Base-by-base conservation (phyloP, 129 eudicot genomes). In the Flaveria sonorensis region DNA sequence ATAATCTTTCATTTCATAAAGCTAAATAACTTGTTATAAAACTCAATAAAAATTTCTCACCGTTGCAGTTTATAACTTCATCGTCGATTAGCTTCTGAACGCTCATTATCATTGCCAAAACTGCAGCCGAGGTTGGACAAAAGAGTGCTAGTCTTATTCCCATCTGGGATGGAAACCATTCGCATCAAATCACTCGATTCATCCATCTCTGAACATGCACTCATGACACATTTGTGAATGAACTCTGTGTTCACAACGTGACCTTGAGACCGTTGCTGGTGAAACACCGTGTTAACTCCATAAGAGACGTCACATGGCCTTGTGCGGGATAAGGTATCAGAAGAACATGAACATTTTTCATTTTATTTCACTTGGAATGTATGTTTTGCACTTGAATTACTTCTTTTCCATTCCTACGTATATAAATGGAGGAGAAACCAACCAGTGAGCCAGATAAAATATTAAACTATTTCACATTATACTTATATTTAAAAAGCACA, bases 261-360 rank as follows among this genome's bases (percentile, higher is more conserved):
- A 85, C 83, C 75, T 67, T 81, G 70, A 81, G 30, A 23, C 86
- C 87, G 20, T 83, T 70, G 16, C 47, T 65, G 14, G 76, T 77
- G 21, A 89, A 69, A 26, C 77, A 11, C 8, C 61, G 83, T 8
- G 83, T 56, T 1, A 83, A 43, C 64, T 89, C 92, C 85, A 89
- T 68, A 18, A 85, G 15, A 39, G 96, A 89, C 21, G 85, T 83
- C n/a, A 89, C 92, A 74, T 89, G 92, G 40, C 96, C 96, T 82
- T 89, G 96, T 57, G 87, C 88, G 15, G 92, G 92, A 77, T 83
- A 83, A 7, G 92, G 89, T 46, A 85, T 56, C 12, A 74, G 64
- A 10, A 88, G 2, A 40, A 84, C 81, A 71, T 86, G 87, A 6
- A 14, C 26, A 4, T 16, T 51, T 50, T 40, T 56, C 80, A 73